A percentile compares a stretch with the other conserved stretches of the same genome.
These are phyloP conservation scores for Xylaria arbuscula DNA, from an alignment of 2,329 filamentous ascomycete species.

Conservation along the genomic window DNA sequence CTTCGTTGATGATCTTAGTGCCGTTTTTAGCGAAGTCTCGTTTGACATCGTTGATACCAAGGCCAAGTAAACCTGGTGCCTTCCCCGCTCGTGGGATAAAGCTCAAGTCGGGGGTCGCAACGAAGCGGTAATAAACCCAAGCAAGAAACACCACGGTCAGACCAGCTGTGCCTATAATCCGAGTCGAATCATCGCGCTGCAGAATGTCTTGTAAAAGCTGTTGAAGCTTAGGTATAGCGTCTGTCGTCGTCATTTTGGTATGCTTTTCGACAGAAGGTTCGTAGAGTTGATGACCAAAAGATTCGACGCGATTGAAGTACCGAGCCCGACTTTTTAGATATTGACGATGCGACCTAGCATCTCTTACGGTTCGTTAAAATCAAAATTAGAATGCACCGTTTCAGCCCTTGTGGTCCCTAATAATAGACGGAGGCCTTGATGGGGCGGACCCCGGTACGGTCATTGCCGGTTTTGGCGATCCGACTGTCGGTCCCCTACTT, in stretches of 20 bases:
- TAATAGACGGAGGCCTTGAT: slow-evolving; percentile 34
- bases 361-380: slow-evolving; percentile 23
- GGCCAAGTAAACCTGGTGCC: slow-evolving; percentile 32
- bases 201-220: slow-evolving; percentile 33
- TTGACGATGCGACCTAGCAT: slow-evolving; percentile 20
- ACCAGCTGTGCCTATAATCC: slow-evolving; percentile 32
- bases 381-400: slow-evolving; percentile 24
- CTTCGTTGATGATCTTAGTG: slow-evolving; percentile 38
- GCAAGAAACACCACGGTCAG: slow-evolving; percentile 29
- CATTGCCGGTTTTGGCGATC: slow-evolving; percentile 38
- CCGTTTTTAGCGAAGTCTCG: slow-evolving; percentile 39
- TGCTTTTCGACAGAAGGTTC: slow-evolving; percentile 17
- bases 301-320: slow-evolving; percentile 18
- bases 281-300: slow-evolving; percentile 20
- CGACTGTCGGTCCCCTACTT: slow-evolving; percentile 27
- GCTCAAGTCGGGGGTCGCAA: slow-evolving; percentile 36
- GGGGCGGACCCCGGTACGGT: slow-evolving; percentile 37
- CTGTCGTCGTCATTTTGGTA: slow-evolving; percentile 27
- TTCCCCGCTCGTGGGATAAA: slow-evolving; percentile 37
- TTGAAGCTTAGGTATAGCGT: slow-evolving; percentile 29
- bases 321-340: slow-evolving; percentile 34
- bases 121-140: slow-evolving; percentile 31
- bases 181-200: slow-evolving; percentile 33
- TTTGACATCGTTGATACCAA: slow-evolving; percentile 37
- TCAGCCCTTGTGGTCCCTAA: slow-evolving; percentile 35